Evolutionary conservation across 1,284 basidiomycete species (phyloP).

Genomic region (Cutaneotrichosporon sp.): DNA sequence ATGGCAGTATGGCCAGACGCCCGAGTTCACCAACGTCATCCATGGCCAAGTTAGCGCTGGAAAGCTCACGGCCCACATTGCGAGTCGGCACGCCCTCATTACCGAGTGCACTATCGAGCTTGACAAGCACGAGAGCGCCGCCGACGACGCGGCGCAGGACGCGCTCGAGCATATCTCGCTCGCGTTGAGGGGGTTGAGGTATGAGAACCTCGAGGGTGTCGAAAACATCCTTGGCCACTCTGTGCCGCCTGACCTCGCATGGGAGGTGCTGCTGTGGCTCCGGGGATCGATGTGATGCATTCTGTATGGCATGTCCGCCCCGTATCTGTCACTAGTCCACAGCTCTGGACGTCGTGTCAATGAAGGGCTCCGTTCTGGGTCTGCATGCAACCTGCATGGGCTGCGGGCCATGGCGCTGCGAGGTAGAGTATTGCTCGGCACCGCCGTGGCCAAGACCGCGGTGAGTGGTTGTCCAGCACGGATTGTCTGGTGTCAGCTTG

Average conservation of each 20-base stretch:
- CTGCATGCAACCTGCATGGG: conserved; percentile 22
- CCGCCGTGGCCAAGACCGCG: conserved; percentile 2
- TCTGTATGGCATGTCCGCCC: conserved; percentile 44
- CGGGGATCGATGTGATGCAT: conserved; percentile 37
- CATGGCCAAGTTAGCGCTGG: conserved; percentile 38
- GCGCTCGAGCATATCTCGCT: conserved; percentile 38
- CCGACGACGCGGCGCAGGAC: conserved; percentile 31
- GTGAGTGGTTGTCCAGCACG: not conserved
- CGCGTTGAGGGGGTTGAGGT: conserved; percentile 46
- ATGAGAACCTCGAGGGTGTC: conserved; percentile 48
- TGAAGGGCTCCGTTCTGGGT: conserved; percentile 37
- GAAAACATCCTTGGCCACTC: conserved; percentile 27
- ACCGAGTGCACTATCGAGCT: conserved; percentile 44
- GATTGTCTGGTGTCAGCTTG: not conserved
- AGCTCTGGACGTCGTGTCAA: conserved; percentile 45
- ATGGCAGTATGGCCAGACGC: conserved; percentile 92
- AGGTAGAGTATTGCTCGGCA: not conserved
- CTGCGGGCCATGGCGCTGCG: conserved; percentile 9
- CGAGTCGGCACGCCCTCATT: conserved; percentile 56
- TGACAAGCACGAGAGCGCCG: conserved; percentile 13
- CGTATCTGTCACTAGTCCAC: conserved; percentile 54
- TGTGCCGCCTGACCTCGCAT: conserved; percentile 24
- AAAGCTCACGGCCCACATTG: conserved; percentile 50
- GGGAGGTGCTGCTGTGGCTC: conserved; percentile 49
- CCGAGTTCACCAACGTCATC: conserved; percentile 69